Evolutionary conservation across 2,329 filamentous ascomycete species (phyloP).

Genomic region (Neocatenulostroma microsporum): DNA sequence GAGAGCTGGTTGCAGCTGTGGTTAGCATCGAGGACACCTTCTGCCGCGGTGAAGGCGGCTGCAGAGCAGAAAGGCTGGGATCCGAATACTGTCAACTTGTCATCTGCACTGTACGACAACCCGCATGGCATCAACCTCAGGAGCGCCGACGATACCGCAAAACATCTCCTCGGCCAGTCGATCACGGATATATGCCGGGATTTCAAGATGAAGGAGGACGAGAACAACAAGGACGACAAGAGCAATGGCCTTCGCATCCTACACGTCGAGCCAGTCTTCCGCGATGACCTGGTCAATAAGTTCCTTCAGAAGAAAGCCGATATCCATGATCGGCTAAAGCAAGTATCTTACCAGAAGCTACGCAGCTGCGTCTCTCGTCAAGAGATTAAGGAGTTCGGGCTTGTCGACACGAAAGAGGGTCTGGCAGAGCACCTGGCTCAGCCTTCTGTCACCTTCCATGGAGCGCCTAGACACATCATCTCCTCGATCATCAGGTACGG

Average conservation of each 20-base stretch:
- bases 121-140: slow-evolving; percentile 7
- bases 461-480: slow-evolving; percentile 20
- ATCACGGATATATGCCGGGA: slow-evolving; percentile 10
- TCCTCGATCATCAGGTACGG: slow-evolving; percentile 40
- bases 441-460: slow-evolving; percentile 35
- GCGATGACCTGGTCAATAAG: slow-evolving; percentile 9
- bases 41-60: no score
- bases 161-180: slow-evolving; percentile 11
- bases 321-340: slow-evolving; percentile 5
- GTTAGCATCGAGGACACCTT: background rate
- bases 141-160: slow-evolving; percentile 10
- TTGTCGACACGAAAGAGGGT: slow-evolving; percentile 20
- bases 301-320: slow-evolving; percentile 6
- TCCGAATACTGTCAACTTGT: no score
- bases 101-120: slow-evolving; percentile 2
- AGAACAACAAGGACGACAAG: no score
- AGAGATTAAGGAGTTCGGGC: background rate
- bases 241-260: slow-evolving; percentile 8
- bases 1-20: background rate
- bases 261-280: slow-evolving; percentile 15
- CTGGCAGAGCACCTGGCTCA: slow-evolving; percentile 32
- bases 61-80: no score
- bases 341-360: background rate
- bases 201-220: no score
- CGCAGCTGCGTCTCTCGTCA: slow-evolving; percentile 1